Base-by-base conservation (phyloP, 1,284 basidiomycete genomes). In the Meira nashicola region DNA sequence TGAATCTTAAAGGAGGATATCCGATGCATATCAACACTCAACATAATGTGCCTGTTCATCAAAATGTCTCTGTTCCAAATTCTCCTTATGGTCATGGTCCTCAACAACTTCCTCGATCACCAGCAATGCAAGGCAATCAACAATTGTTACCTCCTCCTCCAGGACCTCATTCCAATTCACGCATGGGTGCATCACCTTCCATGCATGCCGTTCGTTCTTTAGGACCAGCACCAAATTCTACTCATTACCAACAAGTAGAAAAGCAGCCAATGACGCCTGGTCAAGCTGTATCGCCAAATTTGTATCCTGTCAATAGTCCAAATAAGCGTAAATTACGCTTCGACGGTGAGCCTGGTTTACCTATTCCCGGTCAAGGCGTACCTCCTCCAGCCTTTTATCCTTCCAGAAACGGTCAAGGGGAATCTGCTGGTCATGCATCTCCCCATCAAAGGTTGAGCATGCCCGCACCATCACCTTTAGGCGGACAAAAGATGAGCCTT, bases 311-410 rank as follows among this genome's bases (percentile, higher is more conserved):
- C 48, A 50, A 15, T 50, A 50, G 23, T 28, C 17, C 48, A 19
- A 39, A 19, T 15, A 53, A 53, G 15, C 50, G 50, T 15, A 53
- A 53, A 25, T 8, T 53, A 6, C 50, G 50, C 28, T 53, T 53
- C 15, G 50, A 53, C 37, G 50, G 46, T 25, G 17, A 48, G 5
- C 46, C 46, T 48, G 46, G 28, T 4, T 33, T 33, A 33, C 28
- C 28, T 3, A 33, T 4, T 8, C 4, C 28, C 28, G 28, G 28
- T 33, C 28, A 33, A 33, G 28, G 3, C 8, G 28, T 33, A 8
- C 28, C 28, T 33, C 28, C 28, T 33, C 28, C 28, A 33, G 28
- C 28, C 28, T 33, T 33, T 8, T 33, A 33, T 33, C 28, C 28
- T 33, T 3, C 28, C 3, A 33, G 28, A 33, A 33, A 33, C 8